These are phyloP conservation scores for Bruguiera parviflora DNA, from an alignment of 345 rosid species.

Conservation along the genomic window DNA sequence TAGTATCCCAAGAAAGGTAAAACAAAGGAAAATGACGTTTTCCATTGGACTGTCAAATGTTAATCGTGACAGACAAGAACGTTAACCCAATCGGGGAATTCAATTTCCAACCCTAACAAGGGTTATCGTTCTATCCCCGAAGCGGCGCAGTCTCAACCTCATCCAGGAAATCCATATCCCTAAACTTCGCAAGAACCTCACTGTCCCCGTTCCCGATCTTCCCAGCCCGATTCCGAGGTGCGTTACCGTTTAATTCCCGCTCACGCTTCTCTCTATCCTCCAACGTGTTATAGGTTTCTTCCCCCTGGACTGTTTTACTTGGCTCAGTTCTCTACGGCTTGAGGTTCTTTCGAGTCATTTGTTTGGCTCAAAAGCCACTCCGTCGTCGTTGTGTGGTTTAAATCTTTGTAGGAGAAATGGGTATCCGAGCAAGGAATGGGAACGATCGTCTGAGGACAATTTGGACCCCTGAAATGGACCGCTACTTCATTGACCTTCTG, in stretches of 20 bases:
- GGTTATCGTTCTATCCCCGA: background rate
- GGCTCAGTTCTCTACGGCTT: too few species aligned
- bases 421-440: slow-evolving; percentile 26
- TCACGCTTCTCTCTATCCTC: too few species aligned
- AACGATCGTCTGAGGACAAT: slow-evolving; percentile 61
- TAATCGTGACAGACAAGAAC: background rate
- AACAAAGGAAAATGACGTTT: background rate
- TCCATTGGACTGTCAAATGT: background rate
- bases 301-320: too few species aligned
- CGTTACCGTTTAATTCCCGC: background rate
- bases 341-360: too few species aligned
- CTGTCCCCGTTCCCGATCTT: background rate
- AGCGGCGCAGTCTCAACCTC: background rate
- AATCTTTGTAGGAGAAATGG: slow-evolving; percentile 31
- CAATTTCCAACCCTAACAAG: background rate
- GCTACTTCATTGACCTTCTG: slow-evolving; percentile 65
- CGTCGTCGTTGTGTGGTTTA: background rate
- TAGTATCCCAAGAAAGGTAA: too few species aligned
- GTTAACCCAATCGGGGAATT: background rate
- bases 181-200: background rate
- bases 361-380: too few species aligned
- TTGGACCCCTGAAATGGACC: slow-evolving; percentile 89
- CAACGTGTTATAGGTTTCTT: too few species aligned
- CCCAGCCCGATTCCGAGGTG: background rate
- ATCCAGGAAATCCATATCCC: slow-evolving; percentile 1